These are phyloP conservation scores for Aspergillus sclerotiicarbonarius DNA, from an alignment of 495 filamentous ascomycete genomes.

Conservation along the genomic window DNA sequence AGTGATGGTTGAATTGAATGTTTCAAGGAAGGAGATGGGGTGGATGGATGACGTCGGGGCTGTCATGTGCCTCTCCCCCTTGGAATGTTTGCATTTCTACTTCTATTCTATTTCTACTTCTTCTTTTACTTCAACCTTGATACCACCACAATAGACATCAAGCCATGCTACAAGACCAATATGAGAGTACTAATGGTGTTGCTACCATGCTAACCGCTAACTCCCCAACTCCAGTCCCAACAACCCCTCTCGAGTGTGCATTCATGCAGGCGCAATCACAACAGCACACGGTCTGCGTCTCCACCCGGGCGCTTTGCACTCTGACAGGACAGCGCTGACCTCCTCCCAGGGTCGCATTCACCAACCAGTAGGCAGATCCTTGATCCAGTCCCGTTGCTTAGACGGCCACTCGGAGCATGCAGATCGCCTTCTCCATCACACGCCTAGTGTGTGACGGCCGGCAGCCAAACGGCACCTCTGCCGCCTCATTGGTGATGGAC, in stretches of 20 bases:
- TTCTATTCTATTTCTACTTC: background rate
- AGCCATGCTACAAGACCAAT: background rate
- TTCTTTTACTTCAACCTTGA: background rate
- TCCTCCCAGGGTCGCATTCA: background rate
- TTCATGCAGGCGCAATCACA: constrained; percentile 14
- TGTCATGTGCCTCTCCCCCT: background rate
- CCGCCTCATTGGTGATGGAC: constrained; percentile 36
- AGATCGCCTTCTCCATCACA: constrained; percentile 40
- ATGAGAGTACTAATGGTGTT: background rate
- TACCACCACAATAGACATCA: background rate
- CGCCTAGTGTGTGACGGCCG: constrained; percentile 43
- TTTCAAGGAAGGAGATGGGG: background rate
- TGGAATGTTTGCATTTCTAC: background rate
- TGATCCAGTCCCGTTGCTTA: background rate
- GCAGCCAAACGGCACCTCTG: constrained; percentile 21
- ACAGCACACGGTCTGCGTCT: background rate
- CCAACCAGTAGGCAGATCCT: background rate
- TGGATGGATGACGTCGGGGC: background rate
- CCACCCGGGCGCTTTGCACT: constrained; percentile 13
- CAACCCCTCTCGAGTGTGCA: background rate
- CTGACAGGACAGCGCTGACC: background rate
- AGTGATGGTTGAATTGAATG: too few species aligned
- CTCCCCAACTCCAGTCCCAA: background rate
- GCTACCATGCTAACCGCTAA: background rate
- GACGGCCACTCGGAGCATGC: constrained; percentile 22